phyloP scores from a whole-genome alignment of 768 basidiomycete species.

The Phallus indusiatus region DNA sequence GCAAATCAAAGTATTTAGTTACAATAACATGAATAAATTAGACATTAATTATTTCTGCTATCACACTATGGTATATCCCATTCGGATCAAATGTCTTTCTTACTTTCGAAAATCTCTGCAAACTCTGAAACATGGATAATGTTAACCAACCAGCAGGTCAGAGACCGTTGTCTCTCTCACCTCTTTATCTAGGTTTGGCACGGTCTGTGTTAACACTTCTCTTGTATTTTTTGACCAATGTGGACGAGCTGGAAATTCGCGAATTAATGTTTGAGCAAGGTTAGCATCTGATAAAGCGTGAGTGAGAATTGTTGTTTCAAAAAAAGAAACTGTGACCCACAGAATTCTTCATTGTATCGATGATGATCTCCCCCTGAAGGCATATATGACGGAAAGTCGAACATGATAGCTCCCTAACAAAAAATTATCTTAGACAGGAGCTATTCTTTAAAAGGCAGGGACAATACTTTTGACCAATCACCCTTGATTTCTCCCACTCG shows the following conservation, averaged over 20 bases:
- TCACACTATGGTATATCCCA: conserved; percentile 8
- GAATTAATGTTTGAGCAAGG: conserved; percentile 3
- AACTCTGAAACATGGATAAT: not conserved
- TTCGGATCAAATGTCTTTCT: conserved; percentile 10
- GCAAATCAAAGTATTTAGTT: no score
- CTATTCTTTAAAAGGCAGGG: not conserved
- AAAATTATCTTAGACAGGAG: not conserved
- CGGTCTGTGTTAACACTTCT: conserved; percentile 6
- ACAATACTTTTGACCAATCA: conserved; percentile 10
- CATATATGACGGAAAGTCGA: conserved; percentile 7
- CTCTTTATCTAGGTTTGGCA: conserved; percentile 4
- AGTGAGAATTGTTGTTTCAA: not conserved
- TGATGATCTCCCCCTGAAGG: conserved; percentile 6
- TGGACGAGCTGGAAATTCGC: conserved; percentile 10
- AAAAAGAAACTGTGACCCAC: conserved; percentile 1
- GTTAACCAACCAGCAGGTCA: not conserved
- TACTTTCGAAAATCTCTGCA: conserved; percentile 7
- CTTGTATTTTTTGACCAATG: conserved; percentile 12
- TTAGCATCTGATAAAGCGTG: not conserved
- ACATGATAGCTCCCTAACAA: conserved; percentile 7
- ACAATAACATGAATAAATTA: not conserved
- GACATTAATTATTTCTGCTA: conserved; percentile 10
- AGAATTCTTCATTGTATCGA: conserved; percentile 11
- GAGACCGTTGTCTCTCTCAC: not conserved
- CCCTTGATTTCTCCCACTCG: conserved; percentile 1